Percentiles rank a stretch among this genome's conserved stretches.
Conservation (phyloP, 2,329 filamentous ascomycete species). For the Colletotrichum tropicicola region DNA sequence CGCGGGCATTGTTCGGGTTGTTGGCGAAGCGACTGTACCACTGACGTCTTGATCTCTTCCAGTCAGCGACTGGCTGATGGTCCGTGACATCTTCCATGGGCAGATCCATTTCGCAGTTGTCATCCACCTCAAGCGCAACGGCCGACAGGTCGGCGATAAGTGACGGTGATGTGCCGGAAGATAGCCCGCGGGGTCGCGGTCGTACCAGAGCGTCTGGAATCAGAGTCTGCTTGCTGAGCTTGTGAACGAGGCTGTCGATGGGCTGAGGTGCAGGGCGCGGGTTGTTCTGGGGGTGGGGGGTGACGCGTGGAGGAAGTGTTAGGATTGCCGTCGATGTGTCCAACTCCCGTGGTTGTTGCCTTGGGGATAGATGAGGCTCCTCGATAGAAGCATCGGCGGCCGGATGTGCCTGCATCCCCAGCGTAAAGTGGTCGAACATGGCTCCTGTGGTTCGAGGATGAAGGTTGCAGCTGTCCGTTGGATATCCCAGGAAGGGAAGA, state of each 20-base stretch:
- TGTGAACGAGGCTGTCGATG: slow-evolving; percentile 17
- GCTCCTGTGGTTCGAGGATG: not conserved
- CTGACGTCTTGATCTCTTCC: slow-evolving; percentile 24
- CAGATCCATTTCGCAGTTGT: slow-evolving; percentile 19
- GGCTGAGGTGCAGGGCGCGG: not conserved
- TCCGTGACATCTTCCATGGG: slow-evolving; percentile 5
- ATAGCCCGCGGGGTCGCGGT: not conserved
- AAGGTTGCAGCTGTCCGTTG: not conserved
- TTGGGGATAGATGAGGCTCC: slow-evolving; percentile 18
- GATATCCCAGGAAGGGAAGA: not conserved
- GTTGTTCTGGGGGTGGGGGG: not conserved
- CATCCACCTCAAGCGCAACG: slow-evolving; percentile 19
- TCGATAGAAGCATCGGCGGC: not conserved
- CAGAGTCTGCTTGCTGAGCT: slow-evolving; percentile 23
- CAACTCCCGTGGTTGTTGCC: slow-evolving; percentile 10
- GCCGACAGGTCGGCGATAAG: slow-evolving; percentile 3
- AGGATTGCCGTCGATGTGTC: not conserved
- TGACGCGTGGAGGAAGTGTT: not conserved
- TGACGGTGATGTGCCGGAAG: not conserved
- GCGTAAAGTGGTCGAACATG: slow-evolving; percentile 24
- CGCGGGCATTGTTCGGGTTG: slow-evolving; percentile 18
- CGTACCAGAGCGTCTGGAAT: not conserved
- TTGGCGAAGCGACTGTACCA: slow-evolving; percentile 19
- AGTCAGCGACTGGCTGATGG: slow-evolving; percentile 19
- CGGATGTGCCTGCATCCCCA: slow-evolving; percentile 19